Base-by-base conservation (phyloP, 176 grass and related monocot genomes). In the Poa annua region DNA sequence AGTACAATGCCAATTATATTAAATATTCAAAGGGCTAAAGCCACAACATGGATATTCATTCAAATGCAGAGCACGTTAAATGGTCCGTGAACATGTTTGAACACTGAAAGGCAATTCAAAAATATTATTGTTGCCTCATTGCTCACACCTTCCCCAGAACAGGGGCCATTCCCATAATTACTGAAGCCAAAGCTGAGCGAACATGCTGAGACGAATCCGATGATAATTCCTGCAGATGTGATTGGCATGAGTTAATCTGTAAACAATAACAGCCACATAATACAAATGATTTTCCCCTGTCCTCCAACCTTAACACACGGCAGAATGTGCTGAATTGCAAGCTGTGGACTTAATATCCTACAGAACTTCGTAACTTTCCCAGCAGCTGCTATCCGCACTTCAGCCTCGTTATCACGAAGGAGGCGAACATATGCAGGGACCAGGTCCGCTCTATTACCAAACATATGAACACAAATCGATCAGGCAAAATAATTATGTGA, bases 121-220 rank as follows among this genome's bases (percentile, higher is more conserved):
- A 62, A 11, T 77, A 48, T 47, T 38, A 71, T 77, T 50, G 19
- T 49, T 81, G 55, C 57, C 45, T 77, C 62, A 57, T n/a, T 83
- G 49, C 50, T 80, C 38, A 11, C 32, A 83, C 95, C 95, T 98
- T 98, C 66, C 92, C 95, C 57, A 98, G 81, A 26, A 93, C 86
- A 70, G 95, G 95, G 63, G 95, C 95, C 95, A 98, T 95, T 69
- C 95, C 95, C 95, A 98, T 98, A 51, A 98, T 98, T 14, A 95
- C 95, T 69, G 95, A 98, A 88, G 95, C 95, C 81, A 98, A 85
- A 80, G 95, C 95, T 84, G 95, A 94, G 81, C 95, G 95, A 85
- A 98, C 95, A 86, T 98, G 95, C 67, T 98, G 92, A 36, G 95
- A 95, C 12, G 95, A 98, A 89, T 98, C 95, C 1, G 90, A 84